Conservation (phyloP, 495 filamentous ascomycete genomes). For the Hypoxylon cercidicola region DNA sequence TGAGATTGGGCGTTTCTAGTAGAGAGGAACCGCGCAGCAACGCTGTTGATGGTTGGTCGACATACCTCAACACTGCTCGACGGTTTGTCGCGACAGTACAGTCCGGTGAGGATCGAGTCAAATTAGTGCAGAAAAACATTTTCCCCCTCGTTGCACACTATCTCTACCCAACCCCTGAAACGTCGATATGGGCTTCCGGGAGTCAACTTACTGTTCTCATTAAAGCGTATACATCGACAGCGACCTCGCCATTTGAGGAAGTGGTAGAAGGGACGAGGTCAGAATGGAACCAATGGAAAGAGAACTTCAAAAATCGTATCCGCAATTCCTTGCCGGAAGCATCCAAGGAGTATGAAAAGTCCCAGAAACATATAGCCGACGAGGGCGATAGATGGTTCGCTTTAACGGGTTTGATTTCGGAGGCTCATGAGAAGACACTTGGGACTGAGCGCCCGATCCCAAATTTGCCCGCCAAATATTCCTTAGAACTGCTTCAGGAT, state of each 20-base stretch:
- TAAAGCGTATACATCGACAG: constrained; percentile 49
- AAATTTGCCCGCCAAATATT: constrained; percentile 39
- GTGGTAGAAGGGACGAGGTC: constrained; percentile 53
- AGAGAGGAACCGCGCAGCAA: constrained; percentile 79
- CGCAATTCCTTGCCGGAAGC: constrained; percentile 79
- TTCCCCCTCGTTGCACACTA: constrained; percentile 54
- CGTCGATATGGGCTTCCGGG: constrained; percentile 46
- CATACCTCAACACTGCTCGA: constrained; percentile 70
- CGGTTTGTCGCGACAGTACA: constrained; percentile 55
- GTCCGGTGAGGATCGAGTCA: constrained; percentile 41
- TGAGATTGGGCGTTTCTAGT: constrained; percentile 73
- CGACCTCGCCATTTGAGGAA: constrained; percentile 39
- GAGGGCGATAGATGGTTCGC: constrained; percentile 71
- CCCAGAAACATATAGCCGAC: constrained; percentile 71
- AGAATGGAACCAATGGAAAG: constrained; percentile 65
- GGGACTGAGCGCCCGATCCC: constrained; percentile 41
- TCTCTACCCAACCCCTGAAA: constrained; percentile 50
- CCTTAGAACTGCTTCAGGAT: constrained; percentile 45
- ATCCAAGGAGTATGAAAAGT: constrained; percentile 75
- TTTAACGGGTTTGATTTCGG: constrained; percentile 62
- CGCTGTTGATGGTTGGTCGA: constrained; percentile 72
- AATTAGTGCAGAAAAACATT: constrained; percentile 57
- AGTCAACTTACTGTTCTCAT: constrained; percentile 44
- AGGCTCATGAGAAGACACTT: constrained; percentile 40
- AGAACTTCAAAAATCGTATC: constrained; percentile 68